Percentiles rank a stretch among this genome's conserved stretches.
Evolutionary conservation across 2,329 filamentous ascomycete species (phyloP).

Genomic region (Akanthomyces muscarius): DNA sequence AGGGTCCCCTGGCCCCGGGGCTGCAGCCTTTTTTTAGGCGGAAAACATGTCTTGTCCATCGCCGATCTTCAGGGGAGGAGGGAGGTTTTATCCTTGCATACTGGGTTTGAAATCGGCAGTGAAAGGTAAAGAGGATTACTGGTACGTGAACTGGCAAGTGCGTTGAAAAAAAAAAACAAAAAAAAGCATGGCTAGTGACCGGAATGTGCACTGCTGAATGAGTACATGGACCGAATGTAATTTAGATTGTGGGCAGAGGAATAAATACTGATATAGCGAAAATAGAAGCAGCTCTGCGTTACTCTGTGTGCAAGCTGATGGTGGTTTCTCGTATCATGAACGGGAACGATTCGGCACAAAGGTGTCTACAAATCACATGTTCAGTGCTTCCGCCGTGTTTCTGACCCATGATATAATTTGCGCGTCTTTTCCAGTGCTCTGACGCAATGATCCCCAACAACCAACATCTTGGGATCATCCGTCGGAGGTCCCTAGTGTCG

Average conservation of each 20-base stretch:
- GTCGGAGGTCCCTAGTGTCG: not conserved
- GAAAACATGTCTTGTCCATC: not conserved
- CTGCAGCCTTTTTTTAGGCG: not conserved
- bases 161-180: too few relatives aligned
- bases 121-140: not conserved
- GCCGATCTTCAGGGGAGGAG: slow-evolving; percentile 10
- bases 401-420: too few relatives aligned
- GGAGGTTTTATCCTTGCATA: not conserved
- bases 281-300: not conserved
- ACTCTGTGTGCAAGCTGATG: not conserved
- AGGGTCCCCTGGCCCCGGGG: not conserved
- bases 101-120: not conserved
- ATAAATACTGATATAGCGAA: not conserved
- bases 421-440: too few relatives aligned
- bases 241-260: too few relatives aligned
- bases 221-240: too few relatives aligned
- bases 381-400: too few relatives aligned
- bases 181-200: too few relatives aligned
- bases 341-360: too few relatives aligned
- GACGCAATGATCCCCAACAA: not conserved
- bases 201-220: too few relatives aligned
- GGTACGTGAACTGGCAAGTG: not conserved
- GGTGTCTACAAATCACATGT: too few relatives aligned
- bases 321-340: too few relatives aligned
- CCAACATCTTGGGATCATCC: not conserved